Percentiles rank a stretch among this genome's conserved stretches.
Evolutionary conservation across 345 rosid species (phyloP).

Genomic region (Capsella bursapastoris): DNA sequence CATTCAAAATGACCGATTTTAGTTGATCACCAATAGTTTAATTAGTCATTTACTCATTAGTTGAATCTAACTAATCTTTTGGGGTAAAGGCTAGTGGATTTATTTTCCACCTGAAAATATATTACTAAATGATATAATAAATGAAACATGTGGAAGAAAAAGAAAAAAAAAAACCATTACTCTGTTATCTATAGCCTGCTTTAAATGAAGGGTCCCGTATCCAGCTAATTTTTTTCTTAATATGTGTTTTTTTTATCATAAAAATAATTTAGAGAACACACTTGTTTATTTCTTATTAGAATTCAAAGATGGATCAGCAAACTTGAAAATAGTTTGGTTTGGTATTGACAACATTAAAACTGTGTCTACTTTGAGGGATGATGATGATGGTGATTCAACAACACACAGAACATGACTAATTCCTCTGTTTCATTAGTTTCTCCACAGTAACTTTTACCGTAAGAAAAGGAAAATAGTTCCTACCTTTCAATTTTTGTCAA

Average conservation of each 20-base stretch:
- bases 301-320: slow-evolving; percentile 9
- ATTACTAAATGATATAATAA: not conserved
- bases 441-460: not conserved
- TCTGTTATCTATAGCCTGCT: not conserved
- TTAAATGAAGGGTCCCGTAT: slow-evolving; percentile 15
- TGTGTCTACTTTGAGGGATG: slow-evolving; percentile 12
- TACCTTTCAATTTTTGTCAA: slow-evolving; percentile 16
- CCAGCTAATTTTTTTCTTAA: not conserved
- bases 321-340: slow-evolving; percentile 17
- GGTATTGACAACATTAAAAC: not conserved
- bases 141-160: slow-evolving; percentile 26
- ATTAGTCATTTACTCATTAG: not conserved
- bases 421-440: not conserved
- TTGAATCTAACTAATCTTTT: not conserved
- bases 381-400: slow-evolving; percentile 7
- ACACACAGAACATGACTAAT: not conserved
- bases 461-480: not conserved
- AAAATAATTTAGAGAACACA: not conserved
- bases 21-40: not conserved
- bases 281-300: not conserved
- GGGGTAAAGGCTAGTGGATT: not conserved
- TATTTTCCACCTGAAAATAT: slow-evolving; percentile 25
- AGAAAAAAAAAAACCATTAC: not conserved
- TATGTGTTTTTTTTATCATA: not conserved
- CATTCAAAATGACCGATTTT: not conserved